These are phyloP conservation scores for Tolypocladium album DNA, from an alignment of 2,329 filamentous ascomycete species.

Conservation along the genomic window DNA sequence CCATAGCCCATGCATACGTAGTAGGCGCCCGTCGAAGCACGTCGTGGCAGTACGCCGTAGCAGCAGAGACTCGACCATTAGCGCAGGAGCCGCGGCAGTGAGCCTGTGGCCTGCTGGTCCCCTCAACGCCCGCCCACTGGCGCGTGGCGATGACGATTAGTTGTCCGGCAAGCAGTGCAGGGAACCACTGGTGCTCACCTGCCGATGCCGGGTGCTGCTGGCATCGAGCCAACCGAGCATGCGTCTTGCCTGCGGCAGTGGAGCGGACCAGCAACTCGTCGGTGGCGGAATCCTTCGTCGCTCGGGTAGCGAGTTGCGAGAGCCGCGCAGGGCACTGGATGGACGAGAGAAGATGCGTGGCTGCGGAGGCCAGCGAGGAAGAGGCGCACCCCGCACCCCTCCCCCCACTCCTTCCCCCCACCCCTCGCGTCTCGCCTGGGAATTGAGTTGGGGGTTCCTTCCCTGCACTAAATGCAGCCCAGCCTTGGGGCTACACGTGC, in stretches of 20 bases:
- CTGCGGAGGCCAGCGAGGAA: background rate
- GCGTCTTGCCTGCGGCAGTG: background rate
- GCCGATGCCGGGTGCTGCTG: background rate
- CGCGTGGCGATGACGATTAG: background rate
- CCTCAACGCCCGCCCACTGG: background rate
- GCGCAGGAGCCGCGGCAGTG: conserved; percentile 1
- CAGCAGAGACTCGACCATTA: background rate
- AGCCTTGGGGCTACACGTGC: conserved; percentile 1
- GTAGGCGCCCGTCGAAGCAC: background rate
- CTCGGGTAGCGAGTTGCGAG: background rate
- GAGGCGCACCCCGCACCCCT: background rate
- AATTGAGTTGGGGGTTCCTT: conserved; percentile 2
- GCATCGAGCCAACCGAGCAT: background rate
- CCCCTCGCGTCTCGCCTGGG: background rate
- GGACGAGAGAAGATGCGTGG: background rate
- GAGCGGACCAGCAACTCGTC: background rate
- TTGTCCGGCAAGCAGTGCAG: background rate
- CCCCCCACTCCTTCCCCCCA: background rate
- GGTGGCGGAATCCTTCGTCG: background rate
- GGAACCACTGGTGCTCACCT: background rate
- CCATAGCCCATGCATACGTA: background rate
- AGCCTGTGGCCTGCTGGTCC: background rate
- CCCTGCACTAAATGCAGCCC: background rate
- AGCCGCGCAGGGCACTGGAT: background rate
- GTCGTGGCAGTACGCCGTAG: background rate